A percentile compares a stretch with the other conserved stretches of the same genome.
Conservation (phyloP, 2,329 filamentous ascomycete genomes). For the Trichoderma sp. region DNA sequence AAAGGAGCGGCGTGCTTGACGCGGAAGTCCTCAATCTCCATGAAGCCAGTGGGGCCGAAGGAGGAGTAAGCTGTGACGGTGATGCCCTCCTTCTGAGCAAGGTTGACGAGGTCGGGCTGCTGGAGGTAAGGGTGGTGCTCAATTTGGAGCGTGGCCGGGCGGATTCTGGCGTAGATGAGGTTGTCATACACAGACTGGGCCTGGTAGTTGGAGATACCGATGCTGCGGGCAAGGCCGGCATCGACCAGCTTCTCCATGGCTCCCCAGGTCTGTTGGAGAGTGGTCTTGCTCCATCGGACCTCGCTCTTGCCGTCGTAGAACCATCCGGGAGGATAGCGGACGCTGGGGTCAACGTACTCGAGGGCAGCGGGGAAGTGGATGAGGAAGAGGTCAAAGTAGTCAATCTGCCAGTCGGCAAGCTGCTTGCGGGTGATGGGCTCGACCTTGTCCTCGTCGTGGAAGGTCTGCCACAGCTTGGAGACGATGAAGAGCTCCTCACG, state of each 20-base stretch:
- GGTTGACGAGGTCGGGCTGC: constrained; percentile 66
- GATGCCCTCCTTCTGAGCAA: constrained; percentile 68
- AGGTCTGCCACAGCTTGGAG: constrained; percentile 90
- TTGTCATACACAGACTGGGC: constrained; percentile 74
- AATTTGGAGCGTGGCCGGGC: constrained; percentile 76
- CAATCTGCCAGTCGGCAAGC: constrained; percentile 77
- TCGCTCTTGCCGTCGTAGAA: constrained; percentile 60
- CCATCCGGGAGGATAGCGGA: constrained; percentile 80
- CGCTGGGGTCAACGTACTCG: constrained; percentile 77
- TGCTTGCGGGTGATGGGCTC: constrained; percentile 73
- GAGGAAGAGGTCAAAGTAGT: constrained; percentile 88
- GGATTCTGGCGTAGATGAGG: constrained; percentile 71
- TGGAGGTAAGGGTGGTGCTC: constrained; percentile 89
- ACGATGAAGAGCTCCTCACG: constrained; percentile 88
- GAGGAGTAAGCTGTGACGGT: constrained; percentile 79
- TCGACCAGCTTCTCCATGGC: constrained; percentile 75
- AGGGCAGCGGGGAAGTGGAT: constrained; percentile 87
- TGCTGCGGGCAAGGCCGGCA: constrained; percentile 65
- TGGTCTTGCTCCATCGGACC: constrained; percentile 63
- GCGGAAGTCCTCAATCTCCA: constrained; percentile 68
- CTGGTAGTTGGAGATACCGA: constrained; percentile 84
- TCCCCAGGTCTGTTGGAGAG: constrained; percentile 77
- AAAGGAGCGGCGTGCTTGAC: constrained; percentile 61
- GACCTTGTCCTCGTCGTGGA: constrained; percentile 77
- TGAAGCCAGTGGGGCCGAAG: constrained; percentile 75